A percentile compares a stretch with the other conserved stretches of the same genome.
These are phyloP conservation scores for Echinochloa phyllopogon DNA, from an alignment of 176 grass and related monocot genomes.

Conservation along the genomic window DNA sequence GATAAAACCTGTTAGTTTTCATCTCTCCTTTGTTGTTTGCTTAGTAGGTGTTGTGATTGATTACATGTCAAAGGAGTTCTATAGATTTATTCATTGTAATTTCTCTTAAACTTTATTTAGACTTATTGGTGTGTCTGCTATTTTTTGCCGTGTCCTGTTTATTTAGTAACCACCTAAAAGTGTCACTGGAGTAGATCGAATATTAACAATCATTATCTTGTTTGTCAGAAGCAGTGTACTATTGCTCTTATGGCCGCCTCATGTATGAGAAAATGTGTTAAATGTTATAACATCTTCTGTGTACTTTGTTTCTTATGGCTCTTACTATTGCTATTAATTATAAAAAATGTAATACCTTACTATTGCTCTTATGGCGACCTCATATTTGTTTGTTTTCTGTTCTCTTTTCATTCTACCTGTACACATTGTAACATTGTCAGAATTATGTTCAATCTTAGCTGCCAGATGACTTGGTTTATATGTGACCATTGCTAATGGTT, in stretches of 20 bases:
- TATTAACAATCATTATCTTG: neutral
- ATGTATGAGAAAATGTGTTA: neutral
- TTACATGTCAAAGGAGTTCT: neutral
- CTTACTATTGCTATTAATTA: no score
- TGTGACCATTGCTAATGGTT: slow-evolving; percentile 9
- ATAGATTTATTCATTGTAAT: neutral
- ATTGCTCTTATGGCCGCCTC: neutral
- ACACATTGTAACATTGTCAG: neutral
- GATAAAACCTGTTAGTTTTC: neutral
- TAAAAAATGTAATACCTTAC: no score
- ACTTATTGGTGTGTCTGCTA: slow-evolving; percentile 17
- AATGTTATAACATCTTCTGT: neutral
- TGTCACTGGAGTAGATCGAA: slow-evolving; percentile 6
- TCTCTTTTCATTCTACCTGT: neutral
- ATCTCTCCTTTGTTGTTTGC: neutral
- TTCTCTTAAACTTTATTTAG: slow-evolving; percentile 6
- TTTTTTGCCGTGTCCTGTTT: slow-evolving; percentile 29
- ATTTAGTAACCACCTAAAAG: slow-evolving; percentile 23
- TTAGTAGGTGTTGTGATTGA: neutral
- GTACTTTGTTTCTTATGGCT: slow-evolving; percentile 19
- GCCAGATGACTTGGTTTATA: slow-evolving; percentile 25
- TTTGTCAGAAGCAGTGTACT: slow-evolving; percentile 2
- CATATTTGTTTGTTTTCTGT: neutral
- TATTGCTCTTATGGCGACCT: no score
- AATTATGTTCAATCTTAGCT: slow-evolving; percentile 12